Evolutionary conservation across 2,329 filamentous ascomycete genomes (phyloP), one percentile per base, ranked within the genome.

Genomic region (Colletotrichum noveboracense): DNA sequence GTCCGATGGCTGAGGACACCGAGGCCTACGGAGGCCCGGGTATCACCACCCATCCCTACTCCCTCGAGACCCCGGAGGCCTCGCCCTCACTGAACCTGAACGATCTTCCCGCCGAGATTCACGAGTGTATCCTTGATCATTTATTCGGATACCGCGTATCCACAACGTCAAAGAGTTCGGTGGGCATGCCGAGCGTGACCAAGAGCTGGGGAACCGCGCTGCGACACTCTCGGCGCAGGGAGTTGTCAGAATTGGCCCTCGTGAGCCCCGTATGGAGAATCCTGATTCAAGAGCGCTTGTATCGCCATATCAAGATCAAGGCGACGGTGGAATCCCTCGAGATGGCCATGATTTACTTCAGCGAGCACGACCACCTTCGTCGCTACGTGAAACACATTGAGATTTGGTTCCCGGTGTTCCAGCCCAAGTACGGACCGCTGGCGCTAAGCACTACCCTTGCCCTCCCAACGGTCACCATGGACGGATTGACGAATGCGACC

Each of bases 391-490:
- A 92, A 78, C 94, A 95, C 80, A 89, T 95, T 75, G 94, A 95
- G 83, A 88, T 95, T 56, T 95, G 94, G 93, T 94, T 95, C 77
- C 94, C 94, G 5, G 93, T 95, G 55, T 95, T 94, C 79, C 89
- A 93, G 78, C 91, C 90, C 24, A 89, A 88, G 71, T 86, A 87
- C 73, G 84, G 86, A 12, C 84, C 88, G 7, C 80, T 85, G 55
- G 84, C 86, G 6, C 78, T 86, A 24, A 86, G 87, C 18, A 86
- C 86, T 55, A 86, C 85, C 1, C 84, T 88, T 66, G 83, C 86
- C 3, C 82, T 90, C 12, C 89, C 89, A 9, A 89, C 87, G 1
- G 87, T 91, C n/a, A 89, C 88, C 3, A 86, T 87, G 55, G 89
- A 91, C 75, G 89, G 89, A 34, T 84, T 91, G 71, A 89, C 88